Percentiles rank a stretch among this genome's conserved stretches.
Evolutionary conservation across 352 stramenopile species (phyloP).

Genomic region (Hyaloperonospora brassicae): DNA sequence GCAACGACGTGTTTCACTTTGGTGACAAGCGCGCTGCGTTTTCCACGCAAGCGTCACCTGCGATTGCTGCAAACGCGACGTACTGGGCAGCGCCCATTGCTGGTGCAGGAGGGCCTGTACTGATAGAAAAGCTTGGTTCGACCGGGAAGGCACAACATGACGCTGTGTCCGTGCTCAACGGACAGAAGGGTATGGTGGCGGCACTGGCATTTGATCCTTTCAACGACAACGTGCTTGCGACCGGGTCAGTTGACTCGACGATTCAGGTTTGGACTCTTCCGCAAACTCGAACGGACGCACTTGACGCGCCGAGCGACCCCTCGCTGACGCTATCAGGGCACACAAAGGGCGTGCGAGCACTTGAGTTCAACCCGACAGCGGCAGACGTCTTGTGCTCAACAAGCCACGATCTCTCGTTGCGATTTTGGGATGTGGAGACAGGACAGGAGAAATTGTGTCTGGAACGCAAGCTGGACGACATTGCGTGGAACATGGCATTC

Average conservation of each 20-base stretch:
- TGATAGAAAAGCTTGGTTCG: too few species aligned
- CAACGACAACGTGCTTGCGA: slow-evolving; percentile 40
- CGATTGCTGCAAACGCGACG: slow-evolving; percentile 46
- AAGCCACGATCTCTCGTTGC: too few species aligned
- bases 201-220: slow-evolving; percentile 63
- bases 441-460: slow-evolving; percentile 29
- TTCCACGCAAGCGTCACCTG: slow-evolving; percentile 33
- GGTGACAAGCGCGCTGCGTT: slow-evolving; percentile 36
- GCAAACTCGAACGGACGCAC: slow-evolving; percentile 3
- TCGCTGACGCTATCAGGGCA: slow-evolving; percentile 25
- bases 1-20: slow-evolving; percentile 53
- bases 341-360: too few species aligned
- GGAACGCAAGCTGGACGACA: slow-evolving; percentile 55
- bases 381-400: too few species aligned
- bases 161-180: slow-evolving; percentile 42
- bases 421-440: slow-evolving; percentile 23
- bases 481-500: slow-evolving; percentile 67
- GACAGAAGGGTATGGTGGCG: slow-evolving; percentile 57
- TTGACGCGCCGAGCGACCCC: slow-evolving; percentile 6
- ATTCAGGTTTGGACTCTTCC: slow-evolving; percentile 21
- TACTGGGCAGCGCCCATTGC: slow-evolving; percentile 52
- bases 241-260: too few species aligned
- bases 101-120: slow-evolving; percentile 29
- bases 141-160: not conserved
- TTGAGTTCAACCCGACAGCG: too few species aligned